phyloP scores from a whole-genome alignment of 2,329 filamentous ascomycete species.

The Domatiomyces catenatus region DNA sequence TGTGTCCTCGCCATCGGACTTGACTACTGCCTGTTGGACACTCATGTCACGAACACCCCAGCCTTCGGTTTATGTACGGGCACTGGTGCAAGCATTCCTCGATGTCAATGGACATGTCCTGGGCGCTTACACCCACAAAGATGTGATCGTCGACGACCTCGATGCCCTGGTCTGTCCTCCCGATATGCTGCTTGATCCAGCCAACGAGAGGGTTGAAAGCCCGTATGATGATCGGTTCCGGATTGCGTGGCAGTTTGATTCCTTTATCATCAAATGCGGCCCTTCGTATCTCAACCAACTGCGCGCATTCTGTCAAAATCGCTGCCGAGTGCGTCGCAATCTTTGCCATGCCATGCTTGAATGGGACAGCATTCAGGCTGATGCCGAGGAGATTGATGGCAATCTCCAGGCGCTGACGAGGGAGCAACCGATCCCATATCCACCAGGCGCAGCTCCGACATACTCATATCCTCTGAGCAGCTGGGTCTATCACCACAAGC shows the following conservation, averaged over 20 bases:
- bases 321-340: constrained; percentile 76
- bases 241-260: constrained; percentile 58
- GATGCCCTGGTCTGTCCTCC: constrained; percentile 58
- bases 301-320: constrained; percentile 73
- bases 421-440: constrained; percentile 44
- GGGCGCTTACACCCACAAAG: constrained; percentile 51
- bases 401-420: constrained; percentile 46
- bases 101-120: constrained; percentile 58
- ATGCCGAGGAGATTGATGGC: constrained; percentile 59
- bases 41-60: constrained; percentile 70
- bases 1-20: constrained; percentile 10
- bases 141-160: constrained; percentile 72
- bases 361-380: constrained; percentile 70
- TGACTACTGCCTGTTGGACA: constrained; percentile 50
- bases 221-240: constrained; percentile 58
- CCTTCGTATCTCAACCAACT: constrained; percentile 72
- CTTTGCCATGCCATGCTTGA: constrained; percentile 68
- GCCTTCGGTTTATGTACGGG: constrained; percentile 69
- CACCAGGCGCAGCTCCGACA: constrained; percentile 29
- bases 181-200: constrained; percentile 53
- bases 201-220: constrained; percentile 62
- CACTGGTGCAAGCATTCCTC: constrained; percentile 60
- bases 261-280: constrained; percentile 40
- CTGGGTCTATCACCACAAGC: constrained; percentile 82
- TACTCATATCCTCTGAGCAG: constrained; percentile 63